These are phyloP conservation scores for Halteria grandinella DNA, from an alignment of 73 alveolate species.

Conservation along the genomic window DNA sequence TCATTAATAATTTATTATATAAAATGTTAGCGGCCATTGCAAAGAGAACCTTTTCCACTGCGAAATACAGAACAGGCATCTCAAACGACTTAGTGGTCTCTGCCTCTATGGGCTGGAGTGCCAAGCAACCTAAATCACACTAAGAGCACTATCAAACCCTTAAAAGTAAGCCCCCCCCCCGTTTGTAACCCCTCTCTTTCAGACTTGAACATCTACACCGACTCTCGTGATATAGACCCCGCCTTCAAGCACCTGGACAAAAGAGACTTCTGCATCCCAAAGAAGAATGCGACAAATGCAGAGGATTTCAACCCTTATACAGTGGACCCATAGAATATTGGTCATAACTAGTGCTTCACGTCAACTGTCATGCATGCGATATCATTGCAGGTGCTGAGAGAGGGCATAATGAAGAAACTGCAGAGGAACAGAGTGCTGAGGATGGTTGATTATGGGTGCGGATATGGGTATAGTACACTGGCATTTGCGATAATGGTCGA, in stretches of 20 bases:
- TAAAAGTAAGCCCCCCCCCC: background rate
- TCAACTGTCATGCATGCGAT: conserved; percentile 47
- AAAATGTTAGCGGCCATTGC: too few relatives aligned
- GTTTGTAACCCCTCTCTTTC: background rate
- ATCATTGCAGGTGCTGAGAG: background rate
- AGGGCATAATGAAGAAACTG: conserved; percentile 13
- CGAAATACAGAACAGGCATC: conserved; percentile 10
- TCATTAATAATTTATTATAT: too few relatives aligned
- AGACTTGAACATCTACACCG: conserved; percentile 31
- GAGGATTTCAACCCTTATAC: conserved; percentile 25
- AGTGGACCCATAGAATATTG: conserved; percentile 39
- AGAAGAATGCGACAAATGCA: background rate
- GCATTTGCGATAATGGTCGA: conserved; percentile 29
- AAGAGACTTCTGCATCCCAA: conserved; percentile 13
- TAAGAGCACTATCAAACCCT: conserved; percentile 20
- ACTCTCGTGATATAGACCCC: background rate
- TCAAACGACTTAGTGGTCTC: conserved; percentile 36
- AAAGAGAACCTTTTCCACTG: background rate
- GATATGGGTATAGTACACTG: conserved; percentile 27
- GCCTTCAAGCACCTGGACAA: conserved; percentile 15
- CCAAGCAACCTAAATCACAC: conserved; percentile 19
- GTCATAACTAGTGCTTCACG: conserved; percentile 33
- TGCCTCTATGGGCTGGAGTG: conserved; percentile 46
- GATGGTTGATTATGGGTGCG: conserved; percentile 26
- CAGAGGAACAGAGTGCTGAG: background rate